phyloP scores from a whole-genome alignment of 2,329 filamentous ascomycete genomes.

The Colletotrichum sp. region DNA sequence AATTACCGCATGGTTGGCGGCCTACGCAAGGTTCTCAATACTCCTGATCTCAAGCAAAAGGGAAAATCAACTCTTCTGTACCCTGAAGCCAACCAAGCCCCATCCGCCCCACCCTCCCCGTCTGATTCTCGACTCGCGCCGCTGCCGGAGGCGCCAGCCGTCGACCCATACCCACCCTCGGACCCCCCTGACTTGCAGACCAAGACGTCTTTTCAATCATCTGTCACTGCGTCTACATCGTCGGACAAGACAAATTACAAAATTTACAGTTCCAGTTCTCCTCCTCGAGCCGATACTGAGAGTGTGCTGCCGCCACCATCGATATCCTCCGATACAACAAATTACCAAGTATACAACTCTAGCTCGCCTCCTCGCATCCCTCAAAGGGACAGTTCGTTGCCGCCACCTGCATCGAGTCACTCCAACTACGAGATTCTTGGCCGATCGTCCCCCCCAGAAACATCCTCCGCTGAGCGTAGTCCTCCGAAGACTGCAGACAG shows the following conservation, averaged over 20 bases:
- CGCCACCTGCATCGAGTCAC: constrained; percentile 44
- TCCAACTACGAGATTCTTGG: constrained; percentile 59
- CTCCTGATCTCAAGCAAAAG: constrained; percentile 49
- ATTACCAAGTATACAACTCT: constrained; percentile 59
- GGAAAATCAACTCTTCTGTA: constrained; percentile 27
- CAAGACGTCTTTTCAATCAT: constrained; percentile 31
- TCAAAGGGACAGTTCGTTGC: constrained; percentile 44
- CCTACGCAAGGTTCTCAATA: constrained; percentile 56
- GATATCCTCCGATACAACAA: constrained; percentile 55
- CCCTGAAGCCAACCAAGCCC: neutral
- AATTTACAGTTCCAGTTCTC: constrained; percentile 54
- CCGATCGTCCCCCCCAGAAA: constrained; percentile 52
- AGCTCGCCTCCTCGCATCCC: constrained; percentile 44
- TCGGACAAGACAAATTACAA: constrained; percentile 63
- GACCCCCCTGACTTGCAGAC: constrained; percentile 15
- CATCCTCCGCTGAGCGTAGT: constrained; percentile 40
- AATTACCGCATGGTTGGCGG: constrained; percentile 61
- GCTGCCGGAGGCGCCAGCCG: constrained; percentile 30
- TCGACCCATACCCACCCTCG: neutral
- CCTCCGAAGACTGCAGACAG: constrained; percentile 41
- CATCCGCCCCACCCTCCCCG: constrained; percentile 22
- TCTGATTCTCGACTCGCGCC: constrained; percentile 33
- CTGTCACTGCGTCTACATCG: constrained; percentile 44
- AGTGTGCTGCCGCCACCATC: constrained; percentile 39
- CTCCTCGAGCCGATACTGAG: constrained; percentile 42